These are phyloP conservation scores for Elymus sibiricus DNA, from an alignment of 176 grass and related monocot genomes.

Conservation along the genomic window DNA sequence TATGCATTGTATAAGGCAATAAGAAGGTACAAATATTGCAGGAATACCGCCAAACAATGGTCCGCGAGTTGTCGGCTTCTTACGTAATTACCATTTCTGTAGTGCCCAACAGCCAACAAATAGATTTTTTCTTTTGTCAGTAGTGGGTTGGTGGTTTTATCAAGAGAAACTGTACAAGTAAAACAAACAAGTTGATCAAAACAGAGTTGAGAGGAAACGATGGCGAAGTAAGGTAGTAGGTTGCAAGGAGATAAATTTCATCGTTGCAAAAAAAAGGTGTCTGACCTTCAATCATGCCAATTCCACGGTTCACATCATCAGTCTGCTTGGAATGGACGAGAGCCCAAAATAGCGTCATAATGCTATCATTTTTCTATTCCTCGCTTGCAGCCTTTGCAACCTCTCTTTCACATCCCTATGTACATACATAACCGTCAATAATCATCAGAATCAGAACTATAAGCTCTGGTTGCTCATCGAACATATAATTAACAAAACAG, in stretches of 20 bases:
- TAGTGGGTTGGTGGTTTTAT: too few species aligned
- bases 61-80: slow-evolving; percentile 79
- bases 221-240: neutral
- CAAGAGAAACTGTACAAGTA: too few species aligned
- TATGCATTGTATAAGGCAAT: neutral
- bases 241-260: neutral
- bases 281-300: too few species aligned
- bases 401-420: slow-evolving; percentile 77
- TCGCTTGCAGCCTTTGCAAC: slow-evolving; percentile 43
- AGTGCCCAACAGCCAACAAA: slow-evolving; percentile 82
- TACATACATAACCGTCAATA: neutral
- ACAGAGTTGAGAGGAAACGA: slow-evolving; percentile 7
- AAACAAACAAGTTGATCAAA: too few species aligned
- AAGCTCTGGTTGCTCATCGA: neutral
- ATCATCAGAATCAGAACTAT: neutral
- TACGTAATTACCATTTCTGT: slow-evolving; percentile 73
- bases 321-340: slow-evolving; percentile 82
- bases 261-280: neutral
- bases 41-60: slow-evolving; percentile 62
- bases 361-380: slow-evolving; percentile 59
- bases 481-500: neutral
- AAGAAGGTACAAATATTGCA: neutral
- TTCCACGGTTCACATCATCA: slow-evolving; percentile 86
- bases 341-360: slow-evolving; percentile 95
- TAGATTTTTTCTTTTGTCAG: slow-evolving; percentile 83